Percentiles rank a stretch among this genome's conserved stretches.
phyloP scores from a whole-genome alignment of 768 basidiomycete genomes.

The Tremella fuciformis region DNA sequence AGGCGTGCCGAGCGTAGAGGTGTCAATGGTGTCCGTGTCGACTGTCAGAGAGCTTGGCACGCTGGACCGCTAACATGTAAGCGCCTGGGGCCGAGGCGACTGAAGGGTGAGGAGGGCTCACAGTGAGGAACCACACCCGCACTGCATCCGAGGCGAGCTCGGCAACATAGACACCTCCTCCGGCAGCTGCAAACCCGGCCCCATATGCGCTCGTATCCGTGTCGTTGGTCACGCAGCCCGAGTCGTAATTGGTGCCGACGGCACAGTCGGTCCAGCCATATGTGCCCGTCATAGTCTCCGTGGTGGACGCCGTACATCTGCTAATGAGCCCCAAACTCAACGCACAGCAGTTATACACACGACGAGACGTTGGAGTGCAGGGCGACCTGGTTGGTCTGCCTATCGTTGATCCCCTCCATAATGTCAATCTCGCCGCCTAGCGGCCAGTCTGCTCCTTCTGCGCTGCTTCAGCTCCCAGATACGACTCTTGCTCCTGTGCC shows the following conservation, averaged over 20 bases:
- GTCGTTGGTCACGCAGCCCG: constrained; percentile 67
- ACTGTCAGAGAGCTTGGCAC: constrained; percentile 54
- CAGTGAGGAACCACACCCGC: constrained; percentile 66
- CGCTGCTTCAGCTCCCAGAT: constrained; percentile 11
- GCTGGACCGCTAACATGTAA: constrained; percentile 26
- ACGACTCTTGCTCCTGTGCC: too few relatives aligned
- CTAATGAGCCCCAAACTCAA: constrained; percentile 2
- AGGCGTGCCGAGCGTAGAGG: constrained; percentile 60
- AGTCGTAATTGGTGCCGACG: constrained; percentile 56
- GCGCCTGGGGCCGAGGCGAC: neutral
- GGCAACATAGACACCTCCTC: constrained; percentile 73
- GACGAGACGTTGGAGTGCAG: constrained; percentile 61
- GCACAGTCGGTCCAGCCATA: constrained; percentile 55
- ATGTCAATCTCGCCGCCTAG: constrained; percentile 65
- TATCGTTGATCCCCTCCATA: constrained; percentile 74
- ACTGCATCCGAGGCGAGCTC: constrained; percentile 60
- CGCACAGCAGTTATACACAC: too few relatives aligned
- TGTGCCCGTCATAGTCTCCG: constrained; percentile 10
- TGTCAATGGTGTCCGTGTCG: constrained; percentile 56
- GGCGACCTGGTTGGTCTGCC: constrained; percentile 66
- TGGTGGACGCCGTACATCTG: constrained; percentile 38
- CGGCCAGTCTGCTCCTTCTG: constrained; percentile 42
- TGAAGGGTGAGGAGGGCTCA: constrained; percentile 17
- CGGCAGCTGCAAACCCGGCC: constrained; percentile 62
- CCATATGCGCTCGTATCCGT: constrained; percentile 63